Conservation (phyloP, 2,329 filamentous ascomycete genomes). For the Fusarium sp. region DNA sequence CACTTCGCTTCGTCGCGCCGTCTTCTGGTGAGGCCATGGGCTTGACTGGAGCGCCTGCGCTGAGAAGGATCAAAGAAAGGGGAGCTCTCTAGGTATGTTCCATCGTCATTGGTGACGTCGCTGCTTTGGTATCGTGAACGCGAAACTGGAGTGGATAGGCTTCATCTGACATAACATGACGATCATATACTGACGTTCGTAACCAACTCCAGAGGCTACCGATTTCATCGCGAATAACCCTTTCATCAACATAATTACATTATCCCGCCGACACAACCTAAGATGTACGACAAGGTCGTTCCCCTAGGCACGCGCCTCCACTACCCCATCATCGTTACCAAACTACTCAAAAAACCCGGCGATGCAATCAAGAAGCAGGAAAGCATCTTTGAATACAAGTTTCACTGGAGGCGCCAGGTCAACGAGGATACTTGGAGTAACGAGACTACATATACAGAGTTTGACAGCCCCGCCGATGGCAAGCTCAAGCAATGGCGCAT, state of each 20-base stretch:
- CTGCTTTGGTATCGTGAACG: constrained; percentile 15
- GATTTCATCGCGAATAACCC: constrained; percentile 14
- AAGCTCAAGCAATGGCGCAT: constrained; percentile 84
- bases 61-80: constrained; percentile 52
- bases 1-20: constrained; percentile 32
- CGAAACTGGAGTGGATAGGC: constrained; percentile 6
- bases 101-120: constrained; percentile 8
- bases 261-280: constrained; percentile 22
- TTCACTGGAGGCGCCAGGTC: constrained; percentile 82
- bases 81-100: constrained; percentile 50
- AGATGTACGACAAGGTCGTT: constrained; percentile 61
- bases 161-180: not conserved
- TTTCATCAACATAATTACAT: constrained; percentile 5
- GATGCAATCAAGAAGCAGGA: constrained; percentile 83
- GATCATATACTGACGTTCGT: constrained; percentile 28
- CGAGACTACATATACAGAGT: constrained; percentile 80
- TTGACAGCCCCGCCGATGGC: constrained; percentile 88
- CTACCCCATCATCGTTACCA: constrained; percentile 94
- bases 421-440: constrained; percentile 75
- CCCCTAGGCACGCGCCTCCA: constrained; percentile 76
- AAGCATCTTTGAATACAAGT: constrained; percentile 88
- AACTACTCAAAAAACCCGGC: constrained; percentile 82
- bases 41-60: constrained; percentile 50
- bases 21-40: constrained; percentile 54
- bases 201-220: constrained; percentile 18